Conservation (phyloP, 306 rosid genomes). For the Dryas octopetala region DNA sequence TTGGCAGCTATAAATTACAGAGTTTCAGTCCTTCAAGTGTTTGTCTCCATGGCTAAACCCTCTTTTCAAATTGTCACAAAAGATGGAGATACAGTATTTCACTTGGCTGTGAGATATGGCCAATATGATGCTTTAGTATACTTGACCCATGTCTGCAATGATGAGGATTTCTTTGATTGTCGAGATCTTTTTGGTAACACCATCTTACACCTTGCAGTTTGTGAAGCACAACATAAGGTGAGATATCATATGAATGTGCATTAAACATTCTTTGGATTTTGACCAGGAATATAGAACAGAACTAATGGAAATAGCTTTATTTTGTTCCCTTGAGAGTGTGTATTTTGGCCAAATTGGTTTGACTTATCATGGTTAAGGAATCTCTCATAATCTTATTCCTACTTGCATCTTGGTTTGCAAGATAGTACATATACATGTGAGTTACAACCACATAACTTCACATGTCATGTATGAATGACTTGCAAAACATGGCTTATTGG, state of each 20-base stretch:
- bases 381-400: too few species aligned
- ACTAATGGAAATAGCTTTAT: too few species aligned
- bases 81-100: conserved; percentile 69
- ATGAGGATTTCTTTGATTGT: conserved; percentile 37
- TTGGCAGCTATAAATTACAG: conserved; percentile 57
- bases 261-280: too few species aligned
- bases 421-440: too few species aligned
- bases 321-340: too few species aligned
- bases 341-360: too few species aligned
- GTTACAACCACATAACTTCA: too few species aligned
- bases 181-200: conserved; percentile 58
- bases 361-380: too few species aligned
- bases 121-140: conserved; percentile 47
- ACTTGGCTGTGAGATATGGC: conserved; percentile 64
- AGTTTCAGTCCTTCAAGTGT: conserved; percentile 50
- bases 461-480: too few species aligned
- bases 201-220: conserved; percentile 63
- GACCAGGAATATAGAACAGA: too few species aligned
- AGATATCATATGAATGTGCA: conserved; percentile 1
- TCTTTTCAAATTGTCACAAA: conserved; percentile 49
- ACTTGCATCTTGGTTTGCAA: too few species aligned
- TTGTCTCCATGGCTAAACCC: conserved; percentile 36
- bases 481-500: too few species aligned
- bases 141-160: conserved; percentile 47
- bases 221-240: conserved; percentile 52